Base-by-base conservation (phyloP, 306 rosid species). In the Leucaena leucocephala region DNA sequence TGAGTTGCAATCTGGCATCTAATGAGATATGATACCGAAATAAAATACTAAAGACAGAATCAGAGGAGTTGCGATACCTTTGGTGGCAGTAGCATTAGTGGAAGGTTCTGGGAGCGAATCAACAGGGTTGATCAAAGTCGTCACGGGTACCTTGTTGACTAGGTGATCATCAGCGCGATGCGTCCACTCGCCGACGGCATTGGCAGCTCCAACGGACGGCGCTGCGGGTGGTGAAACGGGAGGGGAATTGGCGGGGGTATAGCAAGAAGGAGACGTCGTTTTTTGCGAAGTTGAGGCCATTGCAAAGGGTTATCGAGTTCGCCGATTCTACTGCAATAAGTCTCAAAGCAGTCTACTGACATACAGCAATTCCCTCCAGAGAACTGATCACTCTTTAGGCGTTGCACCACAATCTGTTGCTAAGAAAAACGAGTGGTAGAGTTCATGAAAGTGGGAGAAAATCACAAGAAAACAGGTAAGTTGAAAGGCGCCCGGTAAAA, bases 261-360 rank as follows among this genome's bases (percentile, higher is more conserved):
- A 79, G 71, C 78, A 82, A 45, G 80, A 62, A 68, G 49, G 44
- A 52, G 49, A 52, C 93, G 94, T 84, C 94, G 88, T 69, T 76
- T 92, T 87, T 92, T 90, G 45, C 89, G 90, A 14, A 90, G 88
- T 78, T 87, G 94, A 44, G 94, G 90, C 94, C 94, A 90, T 92
- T 90, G 93, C 70, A 87, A 79, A 42, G 93, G 93, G 67, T 90
- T 90, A 71, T 73, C 82, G 9, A 89, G 92, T 82, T 83, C 87
- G 13, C 90, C 90, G 57, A 85, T 84, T 85, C 86, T 89, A 79
- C 86, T 88, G 40, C 85, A 80, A 43, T 77, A 87, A 44, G 81
- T 83, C 83, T 88, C 91, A 76, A 61, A 63, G 67, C 91, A 87
- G 77, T 88, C 89, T 71, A 73, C 82, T 92, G 94, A 92, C 94